Base-by-base conservation (phyloP, 2,329 filamentous ascomycete species). In the Botrytis pseudocinerea region DNA sequence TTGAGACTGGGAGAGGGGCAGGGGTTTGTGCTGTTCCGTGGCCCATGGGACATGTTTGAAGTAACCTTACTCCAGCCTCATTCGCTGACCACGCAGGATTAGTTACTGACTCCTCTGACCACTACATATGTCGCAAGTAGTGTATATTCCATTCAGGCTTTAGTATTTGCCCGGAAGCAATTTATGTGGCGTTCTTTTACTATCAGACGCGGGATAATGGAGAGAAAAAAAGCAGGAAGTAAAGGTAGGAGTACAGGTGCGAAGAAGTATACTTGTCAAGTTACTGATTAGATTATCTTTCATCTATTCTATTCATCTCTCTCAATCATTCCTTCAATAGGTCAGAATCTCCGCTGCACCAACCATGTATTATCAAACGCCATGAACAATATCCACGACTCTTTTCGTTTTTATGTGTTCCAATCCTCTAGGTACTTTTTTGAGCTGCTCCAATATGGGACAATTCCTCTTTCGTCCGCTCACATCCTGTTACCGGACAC, bases 11-110 rank as follows among this genome's bases (percentile, higher is more conserved):
- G 44, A n/a, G 59, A 63, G n/a, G 9, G 9, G 35, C 22, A 25
- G 38, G 44, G 18, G 2, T 25, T 51, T 64, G 59, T 70, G 69
- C 38, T n/a, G 16, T 59, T n/a, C 14, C 25, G 10, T 64, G 59
- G 9, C 2, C 35, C 28, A 28, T 62, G 20, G 32, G 46, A 51
- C 48, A 28, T 66, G 46, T 35, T 48, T 71, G 44, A 51, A 32
- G 35, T 51, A 54, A 65, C 69, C 44, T 65, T 65, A 12, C 69
- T 71, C 44, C 59, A 51, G 59, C 69, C 35, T 51, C 69, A 65
- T 64, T 71, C 44, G 59, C 38, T 65, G 38, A 22, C 44, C 69
- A 40, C 25, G 59, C 28, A 64, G n/a, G 46, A 70, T 64, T 18
- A 46, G 14, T 63, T 42, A 32, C n/a, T 54, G 18, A 14, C 57